Evolutionary conservation across 495 filamentous ascomycete genomes (phyloP), one percentile per base, ranked within the genome.

Genomic region (Umbilicaria muhlenbergii): DNA sequence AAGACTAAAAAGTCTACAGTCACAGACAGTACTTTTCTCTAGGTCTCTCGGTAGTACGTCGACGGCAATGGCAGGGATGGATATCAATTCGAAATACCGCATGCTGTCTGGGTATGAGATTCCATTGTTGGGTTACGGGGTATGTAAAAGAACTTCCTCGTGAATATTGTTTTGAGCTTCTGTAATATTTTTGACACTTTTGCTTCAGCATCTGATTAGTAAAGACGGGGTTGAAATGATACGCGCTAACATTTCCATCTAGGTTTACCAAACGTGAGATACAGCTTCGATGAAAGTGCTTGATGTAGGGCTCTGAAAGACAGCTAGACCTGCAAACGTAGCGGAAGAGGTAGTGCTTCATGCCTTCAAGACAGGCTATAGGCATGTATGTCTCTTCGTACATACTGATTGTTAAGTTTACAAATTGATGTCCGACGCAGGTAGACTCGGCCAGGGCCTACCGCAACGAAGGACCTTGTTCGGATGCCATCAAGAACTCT

Each of bases 51-150:
- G 24, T 28, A 28, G 24, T 24, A 21, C 33, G 13, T 41, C 41
- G 15, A 19, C 48, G 49, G 61, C 32, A 40, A 82, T 83, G 78
- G 60, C 79, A 3, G 51, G 62, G 10, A 62, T 80, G 32, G 68
- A 60, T 18, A 69, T 87, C 53, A 69, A 78, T 49, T 75, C 77
- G 12, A 80, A 69, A 33, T 64, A 78, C 49, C 78, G 75, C 53
- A 65, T 89, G 60, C 74, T 75, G 48, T 86, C 83, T 37, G 84
- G 85, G 42, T 78, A 78, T 57, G 75, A 86, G 44, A 86, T 92
- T 33, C 85, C 85, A 0, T 59, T 70, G 10, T 52, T 89, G 33
- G 84, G 84, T 2, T 86, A 76, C 52, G 83, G 81, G 39, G 79
- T 81, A 69, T 55, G 77, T 66, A 51, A 24, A 6, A 13, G 5